phyloP scores from a whole-genome alignment of 2,329 filamentous ascomycete species.

The Pseudogymnoascus pannorum region DNA sequence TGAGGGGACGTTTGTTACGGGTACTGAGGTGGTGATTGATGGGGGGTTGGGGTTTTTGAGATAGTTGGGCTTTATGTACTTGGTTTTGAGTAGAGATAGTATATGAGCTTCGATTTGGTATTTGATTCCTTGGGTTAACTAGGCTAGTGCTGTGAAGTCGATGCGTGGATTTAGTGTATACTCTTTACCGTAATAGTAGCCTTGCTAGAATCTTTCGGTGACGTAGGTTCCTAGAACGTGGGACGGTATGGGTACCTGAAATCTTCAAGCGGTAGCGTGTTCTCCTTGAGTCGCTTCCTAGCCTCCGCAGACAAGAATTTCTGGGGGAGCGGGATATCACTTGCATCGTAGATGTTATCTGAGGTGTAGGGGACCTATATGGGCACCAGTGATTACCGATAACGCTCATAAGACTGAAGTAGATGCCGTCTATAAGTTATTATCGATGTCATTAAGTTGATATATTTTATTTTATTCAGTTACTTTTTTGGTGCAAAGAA shows the following conservation, averaged over 20 bases:
- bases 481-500: no score
- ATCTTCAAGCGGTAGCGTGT: neutral
- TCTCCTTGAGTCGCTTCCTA: neutral
- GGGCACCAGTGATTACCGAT: neutral
- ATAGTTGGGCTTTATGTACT: neutral
- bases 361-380: neutral
- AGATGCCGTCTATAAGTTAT: neutral
- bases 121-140: neutral
- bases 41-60: slow-evolving; percentile 1
- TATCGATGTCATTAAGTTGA: neutral
- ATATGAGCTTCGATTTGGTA: neutral
- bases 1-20: neutral
- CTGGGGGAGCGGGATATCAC: neutral
- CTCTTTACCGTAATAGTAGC: no score
- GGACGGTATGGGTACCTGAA: neutral
- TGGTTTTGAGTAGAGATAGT: neutral
- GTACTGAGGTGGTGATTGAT: neutral
- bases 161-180: no score
- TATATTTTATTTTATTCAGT: no score
- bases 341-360: neutral
- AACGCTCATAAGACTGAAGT: neutral
- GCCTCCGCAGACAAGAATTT: neutral
- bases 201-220: no score
- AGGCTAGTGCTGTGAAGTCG: neutral
- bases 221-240: no score